These are phyloP conservation scores for Pistacia integerrima DNA, from an alignment of 345 rosid genomes.

Conservation along the genomic window DNA sequence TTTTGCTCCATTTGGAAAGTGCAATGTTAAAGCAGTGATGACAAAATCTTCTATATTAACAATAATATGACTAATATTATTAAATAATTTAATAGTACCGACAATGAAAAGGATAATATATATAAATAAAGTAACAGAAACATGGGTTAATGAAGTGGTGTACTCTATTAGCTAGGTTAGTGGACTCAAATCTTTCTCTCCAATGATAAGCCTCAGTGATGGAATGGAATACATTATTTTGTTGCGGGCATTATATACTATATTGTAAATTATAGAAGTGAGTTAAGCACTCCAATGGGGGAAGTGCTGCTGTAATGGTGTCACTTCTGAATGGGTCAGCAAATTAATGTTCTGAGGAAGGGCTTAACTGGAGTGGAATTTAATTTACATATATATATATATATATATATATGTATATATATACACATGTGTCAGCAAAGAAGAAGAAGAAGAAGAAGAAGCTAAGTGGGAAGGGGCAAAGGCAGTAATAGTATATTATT, in stretches of 20 bases:
- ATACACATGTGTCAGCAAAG: no score
- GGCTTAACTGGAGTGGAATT: background rate
- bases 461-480: slow-evolving; percentile 18
- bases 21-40: background rate
- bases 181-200: no score
- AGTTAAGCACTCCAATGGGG: background rate
- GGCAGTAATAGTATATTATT: background rate
- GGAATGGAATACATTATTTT: no score
- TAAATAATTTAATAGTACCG: background rate
- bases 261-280: no score
- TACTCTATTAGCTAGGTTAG: background rate
- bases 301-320: background rate
- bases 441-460: background rate
- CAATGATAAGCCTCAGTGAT: no score
- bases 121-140: background rate
- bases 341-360: background rate
- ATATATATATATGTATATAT: no score
- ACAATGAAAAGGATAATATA: background rate
- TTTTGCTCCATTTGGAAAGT: background rate
- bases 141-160: background rate
- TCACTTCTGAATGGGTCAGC: background rate
- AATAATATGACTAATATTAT: no score
- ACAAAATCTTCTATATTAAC: background rate
- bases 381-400: no score
- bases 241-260: no score